Base-by-base conservation (phyloP, 176 grass and related monocot species). In the Pharus latifolius region DNA sequence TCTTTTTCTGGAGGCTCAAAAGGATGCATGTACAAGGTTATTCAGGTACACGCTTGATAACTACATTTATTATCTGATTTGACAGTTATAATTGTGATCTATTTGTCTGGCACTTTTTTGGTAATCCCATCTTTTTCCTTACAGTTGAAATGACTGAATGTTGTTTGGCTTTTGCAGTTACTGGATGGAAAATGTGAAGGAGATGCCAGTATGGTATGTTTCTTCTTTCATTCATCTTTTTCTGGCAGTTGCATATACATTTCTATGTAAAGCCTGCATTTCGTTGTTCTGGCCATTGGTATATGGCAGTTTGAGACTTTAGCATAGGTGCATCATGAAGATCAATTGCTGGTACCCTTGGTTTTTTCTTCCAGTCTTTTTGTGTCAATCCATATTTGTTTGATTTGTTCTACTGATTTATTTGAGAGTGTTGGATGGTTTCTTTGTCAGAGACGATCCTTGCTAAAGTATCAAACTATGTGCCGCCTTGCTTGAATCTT, bases 1-100 rank as follows among this genome's bases (percentile, higher is more conserved):
- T 81, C 87, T 30, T 94, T 99, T 82, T 99, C 95, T 60, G 82
- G 87, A 47, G 90, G 95, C 49, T 91, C 87, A 73, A 88, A 89
- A 51, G 84, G 83, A 75, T 89, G 90, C 69, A 75, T 99, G 84
- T 88, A 87, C 68, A 99, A 91, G 79, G 70, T 87, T 91, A 76
- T 99, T 88, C 90, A 91, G 87, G 95, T 99, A 19, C 17, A 30
- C 75, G 20, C 16, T 0, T 88, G 70, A 54, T 42, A 16, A 69
- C 31, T 51, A 70, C 19, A 33, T 80, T 25, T 67, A 34, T 37
- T 56, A 15, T 62, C 54, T 65, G 6, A 78, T 48, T 17, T n/a
- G n/a, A n/a, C n/a, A n/a, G n/a, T n/a, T n/a, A 10, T 80, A 37
- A 43, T 26, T 35, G 31, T 63, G 42, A 60, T 70, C 29, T 37